These are phyloP conservation scores for Phytopythium helicoides DNA, from an alignment of 352 stramenopile genomes.

Conservation along the genomic window DNA sequence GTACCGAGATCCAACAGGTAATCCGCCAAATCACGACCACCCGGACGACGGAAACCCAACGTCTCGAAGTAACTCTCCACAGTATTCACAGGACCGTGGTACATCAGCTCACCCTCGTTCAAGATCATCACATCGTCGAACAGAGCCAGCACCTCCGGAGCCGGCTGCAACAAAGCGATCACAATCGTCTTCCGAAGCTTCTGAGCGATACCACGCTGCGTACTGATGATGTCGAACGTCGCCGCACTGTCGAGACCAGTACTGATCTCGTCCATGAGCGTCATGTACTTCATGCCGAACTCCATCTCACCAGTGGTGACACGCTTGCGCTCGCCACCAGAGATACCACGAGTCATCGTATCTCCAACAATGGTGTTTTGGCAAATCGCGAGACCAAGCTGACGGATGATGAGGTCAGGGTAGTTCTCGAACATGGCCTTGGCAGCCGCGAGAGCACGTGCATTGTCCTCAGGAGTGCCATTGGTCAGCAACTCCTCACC, in stretches of 20 bases:
- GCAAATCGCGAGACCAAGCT: constrained; percentile 34
- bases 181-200: constrained; percentile 35
- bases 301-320: constrained; percentile 87
- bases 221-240: constrained; percentile 32
- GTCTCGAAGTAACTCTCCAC: constrained; percentile 33
- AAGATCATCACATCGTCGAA: constrained; percentile 68
- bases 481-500: too few relatives aligned
- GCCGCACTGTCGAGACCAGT: constrained; percentile 86
- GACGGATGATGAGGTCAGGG: constrained; percentile 34
- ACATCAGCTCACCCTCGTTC: constrained; percentile 85
- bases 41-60: constrained; percentile 34
- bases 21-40: too few relatives aligned
- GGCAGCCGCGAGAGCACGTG: constrained; percentile 14
- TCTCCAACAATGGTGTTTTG: constrained; percentile 61
- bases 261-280: constrained; percentile 91
- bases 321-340: constrained; percentile 66
- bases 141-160: constrained; percentile 87
- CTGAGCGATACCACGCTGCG: constrained; percentile 19
- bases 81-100: constrained; percentile 30
- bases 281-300: constrained; percentile 64
- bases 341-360: constrained; percentile 52
- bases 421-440: constrained; percentile 23
- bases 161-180: constrained; percentile 79
- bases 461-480: constrained; percentile 27
- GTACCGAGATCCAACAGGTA: too few relatives aligned